Evolutionary conservation across 2,329 filamentous ascomycete species (phyloP), one percentile per base, ranked within the genome.

Genomic region (Orbilia quercus): DNA sequence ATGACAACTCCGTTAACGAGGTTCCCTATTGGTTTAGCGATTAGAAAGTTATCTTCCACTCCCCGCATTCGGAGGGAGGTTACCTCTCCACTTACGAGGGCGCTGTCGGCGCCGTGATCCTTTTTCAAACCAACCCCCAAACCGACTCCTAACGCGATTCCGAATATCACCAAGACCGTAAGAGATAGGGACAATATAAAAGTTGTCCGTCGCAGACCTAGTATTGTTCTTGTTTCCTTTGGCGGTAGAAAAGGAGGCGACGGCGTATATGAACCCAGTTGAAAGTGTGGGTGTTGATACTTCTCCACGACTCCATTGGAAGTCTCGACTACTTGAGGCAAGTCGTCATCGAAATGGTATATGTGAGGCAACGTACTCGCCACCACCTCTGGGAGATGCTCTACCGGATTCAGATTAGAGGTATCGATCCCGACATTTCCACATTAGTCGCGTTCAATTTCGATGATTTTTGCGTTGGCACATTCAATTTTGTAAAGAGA

Each of bases 111-210:
- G 2, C n/a, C 31, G 11, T n/a, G 11, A 25, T 23, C 51, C 22
- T 63, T 63, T 14, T 36, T 58, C 25, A 67, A 38, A 14, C 63
- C 63, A 25, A 67, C 53, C 16, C 63, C 63, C 11, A 67, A 38
- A 7, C 63, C 63, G 5, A 53, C 63, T n/a, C 63, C 63, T 14
- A 67, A 59, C 6, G 63, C 63, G 45, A 67, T 53, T 12, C 63
- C 63, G 14, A 67, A 67, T 25, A 67, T 28, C 31, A 67, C 25
- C 18, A 67, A 31, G 45, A 67, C 25, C 3, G 63, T 53, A 23
- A 67, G 44, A 14, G 63, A 53, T 2, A 67, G 54, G 5, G 53
- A 67, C n/a, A 67, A 44, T 9, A 51, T 59, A 38, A 67, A 67
- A 1, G 63, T 59, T 5, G 40, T 59, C 36, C 63, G 63, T 31